A percentile compares a stretch with the other conserved stretches of the same genome.
phyloP scores from a whole-genome alignment of 768 basidiomycete species.

The Clavulina sp. region DNA sequence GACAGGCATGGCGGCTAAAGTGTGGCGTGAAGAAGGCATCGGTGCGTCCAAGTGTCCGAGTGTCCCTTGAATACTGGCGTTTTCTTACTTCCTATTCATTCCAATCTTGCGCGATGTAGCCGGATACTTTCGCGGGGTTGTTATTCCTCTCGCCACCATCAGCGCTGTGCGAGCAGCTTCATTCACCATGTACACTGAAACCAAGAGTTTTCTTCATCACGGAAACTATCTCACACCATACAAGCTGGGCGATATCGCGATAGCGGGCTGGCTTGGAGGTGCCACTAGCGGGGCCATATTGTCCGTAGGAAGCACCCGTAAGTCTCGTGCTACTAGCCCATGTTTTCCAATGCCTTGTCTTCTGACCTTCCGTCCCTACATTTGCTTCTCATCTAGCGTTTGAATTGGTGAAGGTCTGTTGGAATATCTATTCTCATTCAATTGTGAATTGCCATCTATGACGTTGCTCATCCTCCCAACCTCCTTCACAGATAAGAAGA shows the following conservation, averaged over 20 bases:
- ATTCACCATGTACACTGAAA: slow-evolving; percentile 77
- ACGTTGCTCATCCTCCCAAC: background rate
- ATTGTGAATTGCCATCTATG: background rate
- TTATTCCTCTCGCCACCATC: slow-evolving; percentile 89
- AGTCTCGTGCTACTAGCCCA: too few species aligned
- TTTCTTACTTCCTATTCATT: background rate
- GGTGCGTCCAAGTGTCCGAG: background rate
- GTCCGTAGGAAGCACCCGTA: slow-evolving; percentile 76
- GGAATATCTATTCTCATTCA: background rate
- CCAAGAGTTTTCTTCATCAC: slow-evolving; percentile 54
- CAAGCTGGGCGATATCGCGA: slow-evolving; percentile 47
- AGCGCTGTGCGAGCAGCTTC: slow-evolving; percentile 88
- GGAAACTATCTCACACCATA: slow-evolving; percentile 41
- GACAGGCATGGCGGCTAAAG: slow-evolving; percentile 28
- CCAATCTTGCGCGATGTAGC: slow-evolving; percentile 16
- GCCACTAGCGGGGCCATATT: slow-evolving; percentile 80
- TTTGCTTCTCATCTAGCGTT: slow-evolving; percentile 35
- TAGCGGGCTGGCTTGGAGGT: slow-evolving; percentile 68
- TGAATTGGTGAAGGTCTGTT: slow-evolving; percentile 78
- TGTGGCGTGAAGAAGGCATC: slow-evolving; percentile 21
- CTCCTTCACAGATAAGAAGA: slow-evolving; percentile 46
- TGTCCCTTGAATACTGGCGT: background rate
- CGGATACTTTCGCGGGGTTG: slow-evolving; percentile 81
- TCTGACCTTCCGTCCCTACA: too few species aligned
- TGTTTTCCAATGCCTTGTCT: too few species aligned